Base-by-base conservation (phyloP, 2,329 filamentous ascomycete species). In the Fusarium caatingaense region DNA sequence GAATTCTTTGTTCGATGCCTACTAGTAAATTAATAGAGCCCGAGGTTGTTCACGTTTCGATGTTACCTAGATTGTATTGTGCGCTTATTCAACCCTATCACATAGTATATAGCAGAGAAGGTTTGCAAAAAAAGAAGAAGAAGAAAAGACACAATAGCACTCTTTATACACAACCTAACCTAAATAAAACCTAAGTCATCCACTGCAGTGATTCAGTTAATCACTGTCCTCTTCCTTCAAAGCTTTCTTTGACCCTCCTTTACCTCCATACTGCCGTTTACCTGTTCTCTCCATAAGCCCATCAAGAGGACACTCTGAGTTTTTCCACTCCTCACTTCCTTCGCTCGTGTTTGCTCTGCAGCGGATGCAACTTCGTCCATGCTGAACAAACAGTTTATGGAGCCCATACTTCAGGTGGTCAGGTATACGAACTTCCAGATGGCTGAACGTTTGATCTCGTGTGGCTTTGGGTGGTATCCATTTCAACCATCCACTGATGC, bases 261-360 rank as follows among this genome's bases (percentile, higher is more conserved):
- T 72, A 20, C 62, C 66, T 53, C 48, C 66, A n/a, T 55, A 37
- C 46, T 68, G 71, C 30, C 67, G 71, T 62, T 76, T 76, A 7
- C 73, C 73, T 13, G 64, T 64, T 56, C 73, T 64, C 49, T 76
- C 65, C 18, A 74, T 71, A 9, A 75, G 57, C 16, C 51, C 73
- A 27, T 75, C 73, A 25, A 75, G 64, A 9, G 73, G 73, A 37
- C 73, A 75, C 18, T 68, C 56, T 7, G 65, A 54, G 10, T 68
- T 56, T 25, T 72, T 62, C 73, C 73, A 76, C 32, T 72, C 73
- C 37, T 76, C 73, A 3, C 72, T 74, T n/a, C 73, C 72, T 27
- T 76, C 73, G 7, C 68, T 76, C 23, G 73, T 76, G 49, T 76
- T 76, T 28, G 73, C 72, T 48, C 73, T 68, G 28, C 73, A 76